Evolutionary conservation across 495 filamentous ascomycete species (phyloP), one percentile per base, ranked within the genome.

Genomic region (Penicillium dipodomyicola): DNA sequence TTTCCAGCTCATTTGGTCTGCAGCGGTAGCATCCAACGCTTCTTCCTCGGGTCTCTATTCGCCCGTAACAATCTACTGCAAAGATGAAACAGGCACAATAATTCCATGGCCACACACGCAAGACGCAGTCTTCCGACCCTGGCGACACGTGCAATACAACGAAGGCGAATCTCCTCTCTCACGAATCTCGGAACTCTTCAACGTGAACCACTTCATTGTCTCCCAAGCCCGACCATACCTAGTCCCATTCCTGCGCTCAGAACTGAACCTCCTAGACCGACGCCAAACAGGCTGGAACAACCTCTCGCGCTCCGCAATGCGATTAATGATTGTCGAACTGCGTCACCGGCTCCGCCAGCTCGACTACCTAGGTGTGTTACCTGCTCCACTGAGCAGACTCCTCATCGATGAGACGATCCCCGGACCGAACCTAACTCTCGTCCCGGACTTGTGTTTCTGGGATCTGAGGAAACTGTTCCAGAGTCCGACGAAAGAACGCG

Each of bases 181-280:
- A 37, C 85, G 93, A 43, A 88, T 96, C 51, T 87, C 90, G 7
- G 89, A 96, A 70, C 85, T 96, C 27, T 96, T 96, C 81, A 96
- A 96, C 68, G 92, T 96, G 65, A 97, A 96, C 70, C 92, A 96
- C 70, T 96, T 96, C 73, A 95, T 97, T 63, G 90, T 96, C 56
- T 96, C 92, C 1, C 93, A 97, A 70, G 90, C 94, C 50, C 92
- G 96, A 60, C 93, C 93, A 3, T 95, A 96, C 62, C 86, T 97
- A 33, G 87, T 96, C 60, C 93, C 93, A 2, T 96, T 96, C 65
- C 76, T 96, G 3, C 84, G 86, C 32, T 85, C 84, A 39, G 90
- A 96, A 58, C 83, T 91, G 69, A 87, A 91, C 65, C 86, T 90
- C 27, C 85, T 90, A 3, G 83, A 86, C 39, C 78, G 80, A 33